Percentiles rank a stretch among this genome's conserved stretches.
phyloP scores from a whole-genome alignment of 2,329 filamentous ascomycete species.

The Purpureocillium lavendulum region DNA sequence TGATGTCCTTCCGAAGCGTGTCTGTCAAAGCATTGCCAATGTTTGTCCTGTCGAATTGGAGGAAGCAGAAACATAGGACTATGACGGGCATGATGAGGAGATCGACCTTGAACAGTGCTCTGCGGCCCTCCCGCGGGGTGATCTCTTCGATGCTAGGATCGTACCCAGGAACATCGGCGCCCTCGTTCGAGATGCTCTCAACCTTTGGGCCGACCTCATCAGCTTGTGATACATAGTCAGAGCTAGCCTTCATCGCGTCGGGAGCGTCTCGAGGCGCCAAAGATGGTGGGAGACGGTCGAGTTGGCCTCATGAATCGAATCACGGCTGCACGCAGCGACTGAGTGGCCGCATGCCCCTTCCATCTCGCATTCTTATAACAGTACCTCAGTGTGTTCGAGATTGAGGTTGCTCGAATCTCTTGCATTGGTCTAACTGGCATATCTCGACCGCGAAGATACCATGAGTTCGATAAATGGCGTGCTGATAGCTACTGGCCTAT shows the following conservation, averaged over 20 bases:
- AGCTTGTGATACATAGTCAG: neutral
- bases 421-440: too few species aligned
- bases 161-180: conserved; percentile 15
- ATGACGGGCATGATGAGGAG: conserved; percentile 18
- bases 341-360: too few species aligned
- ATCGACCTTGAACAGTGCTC: conserved; percentile 16
- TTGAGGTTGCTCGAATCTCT: too few species aligned
- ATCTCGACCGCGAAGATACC: conserved; percentile 10
- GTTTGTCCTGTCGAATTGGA: conserved; percentile 26
- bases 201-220: conserved; percentile 3
- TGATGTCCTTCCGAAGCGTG: conserved; percentile 36
- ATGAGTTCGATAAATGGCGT: conserved; percentile 16
- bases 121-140: conserved; percentile 6
- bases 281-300: too few species aligned
- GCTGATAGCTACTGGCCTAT: conserved; percentile 6
- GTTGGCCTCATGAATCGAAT: too few species aligned
- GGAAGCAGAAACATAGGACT: conserved; percentile 21
- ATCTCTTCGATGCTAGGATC: conserved; percentile 9
- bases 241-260: neutral
- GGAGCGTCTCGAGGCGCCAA: too few species aligned
- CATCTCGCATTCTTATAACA: too few species aligned
- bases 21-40: conserved; percentile 45
- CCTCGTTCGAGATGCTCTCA: too few species aligned
- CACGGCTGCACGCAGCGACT: too few species aligned
- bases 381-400: too few species aligned